phyloP scores from a whole-genome alignment of 2,329 filamentous ascomycete species.

The Thermothelomyces thermophilus region DNA sequence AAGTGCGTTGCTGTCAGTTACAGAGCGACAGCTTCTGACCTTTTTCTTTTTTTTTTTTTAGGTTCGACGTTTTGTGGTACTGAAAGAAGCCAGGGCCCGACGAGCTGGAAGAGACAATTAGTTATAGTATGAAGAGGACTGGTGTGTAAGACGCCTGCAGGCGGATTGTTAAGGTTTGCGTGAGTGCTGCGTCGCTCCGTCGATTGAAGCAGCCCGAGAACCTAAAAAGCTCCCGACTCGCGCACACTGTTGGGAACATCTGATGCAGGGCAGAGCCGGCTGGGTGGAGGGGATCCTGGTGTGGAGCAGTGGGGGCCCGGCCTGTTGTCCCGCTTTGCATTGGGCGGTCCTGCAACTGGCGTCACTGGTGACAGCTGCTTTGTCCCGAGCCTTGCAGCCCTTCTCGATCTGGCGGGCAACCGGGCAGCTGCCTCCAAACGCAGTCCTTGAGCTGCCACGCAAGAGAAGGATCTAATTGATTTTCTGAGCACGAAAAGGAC shows the following conservation, averaged over 20 bases:
- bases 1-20: neutral
- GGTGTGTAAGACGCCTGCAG: conserved; percentile 1
- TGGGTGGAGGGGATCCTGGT: conserved; percentile 1
- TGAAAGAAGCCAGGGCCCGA: neutral
- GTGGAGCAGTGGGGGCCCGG: neutral
- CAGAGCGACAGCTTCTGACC: neutral
- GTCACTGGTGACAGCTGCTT: neutral
- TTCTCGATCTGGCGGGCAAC: neutral
- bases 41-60: no score
- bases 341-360: neutral
- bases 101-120: neutral
- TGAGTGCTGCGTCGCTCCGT: neutral
- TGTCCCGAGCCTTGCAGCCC: neutral
- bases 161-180: neutral
- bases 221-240: no score
- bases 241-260: no score
- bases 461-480: neutral
- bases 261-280: no score
- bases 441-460: neutral
- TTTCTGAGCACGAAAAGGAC: no score
- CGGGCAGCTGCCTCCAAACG: neutral
- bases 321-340: conserved; percentile 5
- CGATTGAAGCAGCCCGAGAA: no score
- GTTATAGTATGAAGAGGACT: neutral
- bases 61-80: neutral